Percentiles rank a stretch among this genome's conserved stretches.
Conservation (phyloP, 768 basidiomycete genomes). For the Suillus bovinus region DNA sequence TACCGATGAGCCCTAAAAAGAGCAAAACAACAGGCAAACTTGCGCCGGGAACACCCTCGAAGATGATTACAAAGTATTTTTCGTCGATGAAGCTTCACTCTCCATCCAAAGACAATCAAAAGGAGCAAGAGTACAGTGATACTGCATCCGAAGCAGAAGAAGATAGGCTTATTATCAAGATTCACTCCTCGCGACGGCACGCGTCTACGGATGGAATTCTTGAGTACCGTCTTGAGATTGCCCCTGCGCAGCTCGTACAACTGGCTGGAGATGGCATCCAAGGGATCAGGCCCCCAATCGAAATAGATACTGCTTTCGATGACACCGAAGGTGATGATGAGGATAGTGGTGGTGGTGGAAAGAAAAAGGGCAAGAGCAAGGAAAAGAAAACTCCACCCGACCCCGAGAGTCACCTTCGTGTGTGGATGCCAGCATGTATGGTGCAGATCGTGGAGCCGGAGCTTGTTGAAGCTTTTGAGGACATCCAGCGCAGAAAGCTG, state of each 20-base stretch:
- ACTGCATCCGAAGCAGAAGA: slow-evolving; percentile 12
- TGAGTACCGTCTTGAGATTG: slow-evolving; percentile 82
- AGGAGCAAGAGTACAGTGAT: slow-evolving; percentile 3
- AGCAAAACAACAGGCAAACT: slow-evolving; percentile 23
- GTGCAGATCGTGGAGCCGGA: slow-evolving; percentile 65
- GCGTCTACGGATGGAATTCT: slow-evolving; percentile 66
- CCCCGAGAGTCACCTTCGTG: slow-evolving; percentile 55
- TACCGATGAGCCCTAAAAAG: slow-evolving; percentile 44
- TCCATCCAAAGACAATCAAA: slow-evolving; percentile 7
- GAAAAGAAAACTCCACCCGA: slow-evolving; percentile 42
- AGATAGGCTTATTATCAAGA: slow-evolving; percentile 31
- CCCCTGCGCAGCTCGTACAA: slow-evolving; percentile 63
- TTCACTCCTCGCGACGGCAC: slow-evolving; percentile 66
- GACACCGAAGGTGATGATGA: slow-evolving; percentile 55
- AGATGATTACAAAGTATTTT: slow-evolving; percentile 58
- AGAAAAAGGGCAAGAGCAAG: slow-evolving; percentile 30
- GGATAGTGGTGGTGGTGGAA: slow-evolving; percentile 41
- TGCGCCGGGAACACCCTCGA: slow-evolving; percentile 44
- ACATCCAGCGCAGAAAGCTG: slow-evolving; percentile 44
- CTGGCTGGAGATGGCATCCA: slow-evolving; percentile 67
- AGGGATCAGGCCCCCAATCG: slow-evolving; percentile 52
- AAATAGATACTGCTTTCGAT: slow-evolving; percentile 45
- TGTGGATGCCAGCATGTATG: slow-evolving; percentile 88
- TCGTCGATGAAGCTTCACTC: slow-evolving; percentile 44
- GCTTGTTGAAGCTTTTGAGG: slow-evolving; percentile 64